Evolutionary conservation across 345 rosid species (phyloP), one percentile per base, ranked within the genome.

Genomic region (Citrus cavaleriei): DNA sequence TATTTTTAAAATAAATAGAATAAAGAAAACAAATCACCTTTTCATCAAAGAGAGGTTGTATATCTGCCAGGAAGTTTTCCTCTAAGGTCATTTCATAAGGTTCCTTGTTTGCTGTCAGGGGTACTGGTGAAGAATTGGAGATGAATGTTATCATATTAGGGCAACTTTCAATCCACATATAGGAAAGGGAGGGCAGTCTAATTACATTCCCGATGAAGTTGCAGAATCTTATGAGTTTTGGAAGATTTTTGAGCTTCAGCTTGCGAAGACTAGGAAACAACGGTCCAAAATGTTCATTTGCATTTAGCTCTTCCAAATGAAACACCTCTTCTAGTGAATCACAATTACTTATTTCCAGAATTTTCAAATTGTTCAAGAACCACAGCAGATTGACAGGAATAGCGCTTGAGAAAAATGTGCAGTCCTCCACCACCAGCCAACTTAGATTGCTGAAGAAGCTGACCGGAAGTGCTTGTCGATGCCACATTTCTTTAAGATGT

Each of bases 281-380:
- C 2, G 55, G 55, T 7, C 10, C 19, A 14, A 28, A 27, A 14
- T 9, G 4, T 49, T 46, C 46, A 2, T 1, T 7, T 24, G 74
- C 69, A 24, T 3, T 0, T 37, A 79, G 5, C 9, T 7, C 13
- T 24, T 35, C 54, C 51, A 83, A 63, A 38, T 10, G 49, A 40
- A 84, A 59, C n/a, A 84, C 67, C 79, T 27, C 70, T 64, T 76
- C 60, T 72, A 84, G 4, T 57, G 35, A 69, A 8, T 62, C 5
- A 40, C 87, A 79, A 18, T 38, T 60, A 12, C 24, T 30, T 9
- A 79, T 69, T 3, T 73, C 65, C 16, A 84, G 5, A 2, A 27
- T 25, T 60, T 66, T 21, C 13, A 66, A 35, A 35, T 34, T 66
- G 70, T 19, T 35, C 46, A 66, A 34, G 70, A 16, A 35, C 70